Evolutionary conservation across 306 rosid species (phyloP).

Genomic region (Alnus glutinosa): DNA sequence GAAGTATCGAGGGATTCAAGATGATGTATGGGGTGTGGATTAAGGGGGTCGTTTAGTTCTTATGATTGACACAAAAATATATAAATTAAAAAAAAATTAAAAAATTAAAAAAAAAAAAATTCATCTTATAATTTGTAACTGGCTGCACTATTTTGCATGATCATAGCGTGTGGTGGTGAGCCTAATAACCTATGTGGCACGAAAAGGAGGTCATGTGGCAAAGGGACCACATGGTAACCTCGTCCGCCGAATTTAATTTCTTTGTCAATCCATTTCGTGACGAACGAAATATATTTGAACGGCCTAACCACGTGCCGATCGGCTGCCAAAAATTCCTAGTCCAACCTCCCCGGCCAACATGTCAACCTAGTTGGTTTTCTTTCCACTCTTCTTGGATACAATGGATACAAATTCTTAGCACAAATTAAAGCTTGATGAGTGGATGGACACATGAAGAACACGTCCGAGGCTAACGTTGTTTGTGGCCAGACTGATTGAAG

Average conservation of each 20-base stretch:
- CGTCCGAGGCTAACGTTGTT: background rate
- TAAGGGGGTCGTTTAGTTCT: too few species aligned
- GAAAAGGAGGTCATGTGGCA: background rate
- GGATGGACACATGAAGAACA: background rate
- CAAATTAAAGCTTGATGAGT: background rate
- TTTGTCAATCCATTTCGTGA: background rate
- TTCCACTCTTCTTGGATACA: background rate
- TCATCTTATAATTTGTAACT: too few species aligned
- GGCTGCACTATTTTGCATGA: background rate
- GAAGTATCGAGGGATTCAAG: too few species aligned
- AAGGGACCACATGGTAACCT: slow-evolving; percentile 1
- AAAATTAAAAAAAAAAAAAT: too few species aligned
- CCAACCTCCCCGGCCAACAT: background rate
- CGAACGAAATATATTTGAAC: background rate
- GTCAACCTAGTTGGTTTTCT: background rate
- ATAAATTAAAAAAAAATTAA: too few species aligned
- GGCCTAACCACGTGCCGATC: background rate
- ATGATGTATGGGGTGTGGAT: too few species aligned
- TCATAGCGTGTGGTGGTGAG: background rate
- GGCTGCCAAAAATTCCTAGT: background rate
- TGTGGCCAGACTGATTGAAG: background rate
- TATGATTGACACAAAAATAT: too few species aligned
- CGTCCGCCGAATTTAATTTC: background rate
- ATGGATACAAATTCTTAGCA: background rate
- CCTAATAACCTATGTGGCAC: background rate